Conservation (phyloP, 176 grass and related monocot species). For the Phyllostachys edulis region DNA sequence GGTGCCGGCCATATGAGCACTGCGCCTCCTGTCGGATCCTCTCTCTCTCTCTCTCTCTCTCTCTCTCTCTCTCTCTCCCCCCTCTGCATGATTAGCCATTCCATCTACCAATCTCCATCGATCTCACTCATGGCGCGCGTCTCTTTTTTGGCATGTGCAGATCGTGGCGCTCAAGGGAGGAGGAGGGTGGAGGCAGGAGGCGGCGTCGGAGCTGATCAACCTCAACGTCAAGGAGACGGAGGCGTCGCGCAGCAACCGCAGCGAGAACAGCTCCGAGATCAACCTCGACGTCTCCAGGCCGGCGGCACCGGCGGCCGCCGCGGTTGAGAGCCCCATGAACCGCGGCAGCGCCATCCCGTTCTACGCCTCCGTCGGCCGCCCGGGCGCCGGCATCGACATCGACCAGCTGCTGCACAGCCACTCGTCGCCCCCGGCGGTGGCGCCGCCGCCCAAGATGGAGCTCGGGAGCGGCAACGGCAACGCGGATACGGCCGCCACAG, state of each 20-base stretch:
- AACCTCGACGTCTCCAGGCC: slow-evolving; percentile 69
- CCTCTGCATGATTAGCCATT: slow-evolving; percentile 35
- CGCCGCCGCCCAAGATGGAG: slow-evolving; percentile 30
- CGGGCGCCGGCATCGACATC: background rate
- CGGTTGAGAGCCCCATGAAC: slow-evolving; percentile 46
- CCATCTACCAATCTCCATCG: slow-evolving; percentile 42
- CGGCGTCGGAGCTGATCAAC: slow-evolving; percentile 72
- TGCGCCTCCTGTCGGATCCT: slow-evolving; percentile 34
- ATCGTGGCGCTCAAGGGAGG: slow-evolving; percentile 66
- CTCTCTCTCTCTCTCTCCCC: too few species aligned
- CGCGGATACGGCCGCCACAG: background rate
- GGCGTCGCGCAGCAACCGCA: slow-evolving; percentile 82
- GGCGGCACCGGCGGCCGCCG: background rate
- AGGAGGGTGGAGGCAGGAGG: slow-evolving; percentile 49
- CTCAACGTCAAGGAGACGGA: slow-evolving; percentile 89
- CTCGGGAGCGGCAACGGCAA: slow-evolving; percentile 9
- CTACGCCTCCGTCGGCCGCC: slow-evolving; percentile 11
- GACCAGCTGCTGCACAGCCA: slow-evolving; percentile 35
- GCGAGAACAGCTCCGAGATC: slow-evolving; percentile 95
- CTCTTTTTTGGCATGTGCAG: slow-evolving; percentile 18
- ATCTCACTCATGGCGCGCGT: background rate
- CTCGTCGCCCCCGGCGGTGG: background rate
- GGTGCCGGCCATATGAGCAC: slow-evolving; percentile 45
- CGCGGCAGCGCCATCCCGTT: slow-evolving; percentile 3
- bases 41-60: background rate